phyloP scores from a whole-genome alignment of 495 filamentous ascomycete genomes.

The Hypoxylon perforatum region DNA sequence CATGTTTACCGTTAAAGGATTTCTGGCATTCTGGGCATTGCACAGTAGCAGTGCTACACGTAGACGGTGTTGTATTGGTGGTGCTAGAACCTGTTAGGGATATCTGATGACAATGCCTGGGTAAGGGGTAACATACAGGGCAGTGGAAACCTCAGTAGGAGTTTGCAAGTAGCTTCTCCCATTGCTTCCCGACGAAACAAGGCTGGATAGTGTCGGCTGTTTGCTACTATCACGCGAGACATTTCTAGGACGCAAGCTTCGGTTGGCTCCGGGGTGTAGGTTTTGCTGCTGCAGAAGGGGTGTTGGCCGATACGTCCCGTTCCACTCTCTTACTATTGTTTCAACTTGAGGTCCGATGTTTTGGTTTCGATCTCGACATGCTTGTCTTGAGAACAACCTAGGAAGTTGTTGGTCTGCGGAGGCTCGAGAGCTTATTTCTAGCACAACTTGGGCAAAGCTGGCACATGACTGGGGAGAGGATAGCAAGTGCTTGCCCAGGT shows the following conservation, averaged over 20 bases:
- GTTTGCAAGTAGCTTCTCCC: conserved; percentile 5
- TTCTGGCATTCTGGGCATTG: conserved; percentile 21
- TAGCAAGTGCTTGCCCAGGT: conserved; percentile 25
- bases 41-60: not conserved
- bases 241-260: not conserved
- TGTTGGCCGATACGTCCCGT: conserved; percentile 12
- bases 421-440: not conserved
- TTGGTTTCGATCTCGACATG: not conserved
- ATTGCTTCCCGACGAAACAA: conserved; percentile 7
- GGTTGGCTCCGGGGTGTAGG: not conserved
- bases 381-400: too few relatives aligned
- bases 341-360: conserved; percentile 5
- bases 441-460: conserved; percentile 11
- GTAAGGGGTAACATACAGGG: not conserved
- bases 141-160: conserved; percentile 1
- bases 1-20: conserved; percentile 9
- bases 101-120: not conserved
- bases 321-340: conserved; percentile 2
- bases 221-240: conserved; percentile 11
- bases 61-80: conserved; percentile 4
- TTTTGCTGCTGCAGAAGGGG: conserved; percentile 13
- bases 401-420: not conserved
- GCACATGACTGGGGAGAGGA: not conserved
- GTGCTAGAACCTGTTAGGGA: conserved; percentile 12
- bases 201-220: conserved; percentile 9